A percentile compares a stretch with the other conserved stretches of the same genome.
phyloP scores from a whole-genome alignment of 164 flowering plant genomes.

The Umbilicus rupestris region DNA sequence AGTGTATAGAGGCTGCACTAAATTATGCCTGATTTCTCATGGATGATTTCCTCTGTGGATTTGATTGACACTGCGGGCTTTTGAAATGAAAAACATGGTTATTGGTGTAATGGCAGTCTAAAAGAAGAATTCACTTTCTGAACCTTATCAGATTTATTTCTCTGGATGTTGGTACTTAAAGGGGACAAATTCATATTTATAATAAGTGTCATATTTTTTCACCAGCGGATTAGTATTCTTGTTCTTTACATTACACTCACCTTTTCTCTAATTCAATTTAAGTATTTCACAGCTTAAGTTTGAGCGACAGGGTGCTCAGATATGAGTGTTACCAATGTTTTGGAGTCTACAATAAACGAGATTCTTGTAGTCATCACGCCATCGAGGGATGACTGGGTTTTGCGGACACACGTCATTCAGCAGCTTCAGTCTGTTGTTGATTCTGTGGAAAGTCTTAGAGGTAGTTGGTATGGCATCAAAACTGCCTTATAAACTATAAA shows the following conservation, averaged over 20 bases:
- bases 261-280: neutral
- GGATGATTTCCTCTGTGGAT: neutral
- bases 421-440: conserved; percentile 38
- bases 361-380: conserved; percentile 52
- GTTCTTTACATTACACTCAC: neutral
- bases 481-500: neutral
- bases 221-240: neutral
- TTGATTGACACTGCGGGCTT: neutral
- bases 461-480: conserved; percentile 22
- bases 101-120: neutral
- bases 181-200: neutral
- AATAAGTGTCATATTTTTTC: neutral
- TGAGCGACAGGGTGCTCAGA: conserved; percentile 6
- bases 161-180: neutral
- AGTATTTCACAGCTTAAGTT: neutral
- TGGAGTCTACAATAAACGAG: conserved; percentile 41
- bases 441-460: conserved; percentile 58
- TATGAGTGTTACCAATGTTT: conserved; percentile 26
- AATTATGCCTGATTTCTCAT: neutral
- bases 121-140: neutral
- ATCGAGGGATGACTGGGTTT: conserved; percentile 32
- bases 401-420: conserved; percentile 33
- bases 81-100: neutral
- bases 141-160: neutral
- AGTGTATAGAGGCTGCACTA: neutral